Conservation (phyloP, 495 filamentous ascomycete genomes). For the Oidiodendron maius region DNA sequence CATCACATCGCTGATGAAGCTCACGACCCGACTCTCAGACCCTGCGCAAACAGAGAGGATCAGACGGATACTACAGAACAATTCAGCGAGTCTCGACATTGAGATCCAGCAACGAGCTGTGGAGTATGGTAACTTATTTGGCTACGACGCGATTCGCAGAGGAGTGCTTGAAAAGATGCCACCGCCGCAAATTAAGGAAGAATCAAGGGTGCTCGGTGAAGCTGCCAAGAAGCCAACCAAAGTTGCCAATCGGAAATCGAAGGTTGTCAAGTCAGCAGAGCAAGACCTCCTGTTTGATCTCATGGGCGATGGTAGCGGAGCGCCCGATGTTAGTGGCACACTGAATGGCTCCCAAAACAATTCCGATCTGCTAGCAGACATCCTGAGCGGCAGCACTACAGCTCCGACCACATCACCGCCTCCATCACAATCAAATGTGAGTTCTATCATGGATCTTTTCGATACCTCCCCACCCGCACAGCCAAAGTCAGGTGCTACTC, state of each 20-base stretch:
- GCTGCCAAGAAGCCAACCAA: constrained; percentile 76
- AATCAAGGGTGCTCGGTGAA: constrained; percentile 84
- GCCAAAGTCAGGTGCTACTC: constrained; percentile 35
- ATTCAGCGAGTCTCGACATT: constrained; percentile 80
- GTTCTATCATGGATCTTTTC: constrained; percentile 87
- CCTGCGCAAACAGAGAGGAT: constrained; percentile 78
- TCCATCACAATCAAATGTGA: constrained; percentile 51
- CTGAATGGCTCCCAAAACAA: constrained; percentile 66
- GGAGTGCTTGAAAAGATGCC: constrained; percentile 98
- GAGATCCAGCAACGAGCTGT: constrained; percentile 95
- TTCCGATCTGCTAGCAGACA: constrained; percentile 82
- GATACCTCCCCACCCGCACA: constrained; percentile 29
- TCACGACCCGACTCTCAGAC: constrained; percentile 83
- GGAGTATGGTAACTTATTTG: constrained; percentile 91
- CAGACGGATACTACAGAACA: constrained; percentile 64
- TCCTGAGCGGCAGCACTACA: constrained; percentile 54
- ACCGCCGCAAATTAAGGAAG: constrained; percentile 90
- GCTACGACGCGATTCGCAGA: constrained; percentile 76
- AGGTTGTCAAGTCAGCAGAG: constrained; percentile 74
- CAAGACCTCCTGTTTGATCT: constrained; percentile 89
- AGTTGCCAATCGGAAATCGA: constrained; percentile 66
- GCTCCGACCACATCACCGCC: constrained; percentile 45
- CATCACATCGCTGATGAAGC: constrained; percentile 89
- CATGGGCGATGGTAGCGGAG: constrained; percentile 74
- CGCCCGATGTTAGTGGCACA: constrained; percentile 31